A percentile compares a stretch with the other conserved stretches of the same genome.
These are phyloP conservation scores for Pseudocercospora pini-densiflorae DNA, from an alignment of 2,329 filamentous ascomycete genomes.

Conservation along the genomic window DNA sequence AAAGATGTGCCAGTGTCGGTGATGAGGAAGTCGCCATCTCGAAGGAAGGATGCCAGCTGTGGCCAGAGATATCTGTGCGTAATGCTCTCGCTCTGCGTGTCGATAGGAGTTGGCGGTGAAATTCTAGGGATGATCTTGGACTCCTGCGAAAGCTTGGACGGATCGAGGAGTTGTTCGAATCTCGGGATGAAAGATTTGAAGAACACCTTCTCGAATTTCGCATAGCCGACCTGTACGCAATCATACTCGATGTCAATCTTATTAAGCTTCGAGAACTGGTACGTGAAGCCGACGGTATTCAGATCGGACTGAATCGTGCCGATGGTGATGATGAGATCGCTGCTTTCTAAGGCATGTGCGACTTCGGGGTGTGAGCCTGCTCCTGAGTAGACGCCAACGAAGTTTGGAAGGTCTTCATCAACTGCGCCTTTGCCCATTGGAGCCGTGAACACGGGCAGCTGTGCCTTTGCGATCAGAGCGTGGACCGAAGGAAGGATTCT, in stretches of 20 bases:
- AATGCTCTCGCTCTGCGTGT: conserved; percentile 51
- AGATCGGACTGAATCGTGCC: conserved; percentile 76
- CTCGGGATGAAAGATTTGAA: conserved; percentile 20
- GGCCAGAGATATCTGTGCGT: conserved; percentile 80
- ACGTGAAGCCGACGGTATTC: conserved; percentile 83
- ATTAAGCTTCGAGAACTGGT: conserved; percentile 74
- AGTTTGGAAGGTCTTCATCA: conserved; percentile 75
- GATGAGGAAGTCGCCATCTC: conserved; percentile 74
- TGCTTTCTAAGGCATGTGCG: conserved; percentile 66
- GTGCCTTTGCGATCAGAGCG: conserved; percentile 71
- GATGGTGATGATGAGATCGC: conserved; percentile 73
- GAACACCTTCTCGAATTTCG: conserved; percentile 21
- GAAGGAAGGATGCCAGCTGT: conserved; percentile 72
- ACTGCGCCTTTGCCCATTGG: conserved; percentile 89
- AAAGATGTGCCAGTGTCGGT: conserved; percentile 89
- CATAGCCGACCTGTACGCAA: conserved; percentile 66
- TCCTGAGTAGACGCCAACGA: conserved; percentile 85
- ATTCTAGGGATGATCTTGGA: conserved; percentile 12
- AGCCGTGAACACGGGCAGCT: conserved; percentile 81
- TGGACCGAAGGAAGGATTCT: conserved; percentile 53
- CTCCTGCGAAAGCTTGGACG: background rate
- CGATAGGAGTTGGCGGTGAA: conserved; percentile 13
- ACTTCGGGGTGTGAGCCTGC: conserved; percentile 70
- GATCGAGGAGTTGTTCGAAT: conserved; percentile 14
- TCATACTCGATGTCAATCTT: conserved; percentile 82